phyloP scores from a whole-genome alignment of 179 eudicot species.

The Amaranthus tricolor region DNA sequence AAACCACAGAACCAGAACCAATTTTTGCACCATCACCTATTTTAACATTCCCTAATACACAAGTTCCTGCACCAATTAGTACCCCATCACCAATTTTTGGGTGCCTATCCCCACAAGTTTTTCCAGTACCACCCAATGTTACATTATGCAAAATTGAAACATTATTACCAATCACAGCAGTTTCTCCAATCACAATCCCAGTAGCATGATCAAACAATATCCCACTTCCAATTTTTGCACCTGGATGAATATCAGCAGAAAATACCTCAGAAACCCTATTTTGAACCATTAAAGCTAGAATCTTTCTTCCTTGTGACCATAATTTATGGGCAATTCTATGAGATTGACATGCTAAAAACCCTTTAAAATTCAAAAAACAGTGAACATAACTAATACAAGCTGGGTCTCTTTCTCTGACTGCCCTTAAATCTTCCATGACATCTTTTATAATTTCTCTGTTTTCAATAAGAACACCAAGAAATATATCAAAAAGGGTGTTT shows the following conservation, averaged over 20 bases:
- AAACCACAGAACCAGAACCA: constrained; percentile 73
- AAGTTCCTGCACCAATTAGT: constrained; percentile 68
- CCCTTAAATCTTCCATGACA: constrained; percentile 47
- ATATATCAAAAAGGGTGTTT: constrained; percentile 45
- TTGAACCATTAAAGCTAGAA: constrained; percentile 48
- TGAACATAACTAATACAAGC: constrained; percentile 72
- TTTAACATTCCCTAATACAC: constrained; percentile 61
- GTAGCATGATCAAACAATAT: constrained; percentile 75
- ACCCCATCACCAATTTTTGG: constrained; percentile 80
- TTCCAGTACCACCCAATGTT: constrained; percentile 76
- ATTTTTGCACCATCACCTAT: constrained; percentile 66
- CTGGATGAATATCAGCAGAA: constrained; percentile 73
- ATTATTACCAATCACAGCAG: constrained; percentile 65
- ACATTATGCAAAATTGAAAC: constrained; percentile 72
- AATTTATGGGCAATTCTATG: constrained; percentile 63
- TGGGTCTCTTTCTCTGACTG: constrained; percentile 65
- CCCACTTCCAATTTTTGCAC: constrained; percentile 61
- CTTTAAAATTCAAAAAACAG: constrained; percentile 68
- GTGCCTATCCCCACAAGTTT: constrained; percentile 56
- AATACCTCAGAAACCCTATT: constrained; percentile 63
- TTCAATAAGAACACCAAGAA: constrained; percentile 33
- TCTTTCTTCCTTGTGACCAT: constrained; percentile 49
- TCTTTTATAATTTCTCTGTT: constrained; percentile 36
- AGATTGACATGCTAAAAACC: constrained; percentile 64
- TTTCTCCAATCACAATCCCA: constrained; percentile 70